Evolutionary conservation across 805 yeast genomes (phyloP).

Genomic region (Metschnikowia anglica): DNA sequence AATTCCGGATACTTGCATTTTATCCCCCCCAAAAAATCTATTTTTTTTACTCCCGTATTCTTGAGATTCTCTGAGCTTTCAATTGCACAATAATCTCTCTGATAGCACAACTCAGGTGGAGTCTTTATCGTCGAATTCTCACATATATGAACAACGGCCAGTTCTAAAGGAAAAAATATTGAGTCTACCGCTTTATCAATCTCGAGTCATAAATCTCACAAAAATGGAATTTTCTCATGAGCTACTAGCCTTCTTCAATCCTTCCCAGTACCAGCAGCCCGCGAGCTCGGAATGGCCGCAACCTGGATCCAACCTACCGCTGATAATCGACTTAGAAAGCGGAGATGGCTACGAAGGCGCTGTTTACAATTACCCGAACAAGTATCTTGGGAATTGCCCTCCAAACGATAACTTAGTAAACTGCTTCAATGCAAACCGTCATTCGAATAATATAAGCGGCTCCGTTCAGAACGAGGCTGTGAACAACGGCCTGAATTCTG

Average conservation of each 20-base stretch:
- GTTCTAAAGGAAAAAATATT: no score
- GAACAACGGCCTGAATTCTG: not conserved
- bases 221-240: slow-evolving; percentile 10
- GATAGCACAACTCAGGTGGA: not conserved
- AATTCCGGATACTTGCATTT: not conserved
- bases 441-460: not conserved
- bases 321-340: slow-evolving; percentile 2
- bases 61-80: not conserved
- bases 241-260: slow-evolving; percentile 11
- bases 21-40: not conserved
- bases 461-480: not conserved
- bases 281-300: slow-evolving; percentile 8
- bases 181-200: no score
- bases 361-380: not conserved
- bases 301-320: slow-evolving; percentile 4
- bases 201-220: not conserved
- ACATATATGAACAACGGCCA: no score
- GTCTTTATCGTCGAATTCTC: no score
- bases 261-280: slow-evolving; percentile 4
- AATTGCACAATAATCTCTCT: not conserved
- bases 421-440: slow-evolving; percentile 2
- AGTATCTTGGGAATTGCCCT: not conserved
- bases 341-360: slow-evolving; percentile 4
- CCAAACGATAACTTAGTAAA: not conserved
- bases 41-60: not conserved